Percentiles rank a stretch among this genome's conserved stretches.
phyloP scores from a whole-genome alignment of 2,329 filamentous ascomycete genomes.

The Beauveria australis region DNA sequence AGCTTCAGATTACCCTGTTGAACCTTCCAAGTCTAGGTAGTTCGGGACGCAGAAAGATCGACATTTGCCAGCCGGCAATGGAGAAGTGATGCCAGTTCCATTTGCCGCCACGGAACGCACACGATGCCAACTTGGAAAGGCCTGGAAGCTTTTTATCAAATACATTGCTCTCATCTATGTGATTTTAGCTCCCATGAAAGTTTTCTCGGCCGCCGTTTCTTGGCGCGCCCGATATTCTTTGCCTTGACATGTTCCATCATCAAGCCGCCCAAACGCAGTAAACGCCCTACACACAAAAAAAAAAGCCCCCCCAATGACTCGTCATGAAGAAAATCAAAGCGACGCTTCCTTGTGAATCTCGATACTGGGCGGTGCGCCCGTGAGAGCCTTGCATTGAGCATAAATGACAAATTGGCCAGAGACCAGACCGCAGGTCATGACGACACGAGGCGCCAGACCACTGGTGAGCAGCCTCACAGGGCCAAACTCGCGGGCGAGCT shows the following conservation, averaged over 20 bases:
- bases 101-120: too few species aligned
- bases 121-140: too few species aligned
- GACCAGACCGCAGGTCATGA: constrained; percentile 47
- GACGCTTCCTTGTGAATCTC: constrained; percentile 43
- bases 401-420: constrained; percentile 48
- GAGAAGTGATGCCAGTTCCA: too few species aligned
- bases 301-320: background rate
- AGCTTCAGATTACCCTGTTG: too few species aligned
- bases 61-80: too few species aligned
- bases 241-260: background rate
- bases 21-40: too few species aligned
- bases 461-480: constrained; percentile 38
- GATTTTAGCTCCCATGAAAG: background rate
- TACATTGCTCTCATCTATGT: background rate
- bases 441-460: constrained; percentile 40
- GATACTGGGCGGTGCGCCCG: constrained; percentile 41
- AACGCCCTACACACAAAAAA: background rate
- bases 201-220: background rate
- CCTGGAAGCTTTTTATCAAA: background rate
- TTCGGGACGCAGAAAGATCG: too few species aligned
- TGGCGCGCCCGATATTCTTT: background rate
- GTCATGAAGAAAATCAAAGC: background rate
- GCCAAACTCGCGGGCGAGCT: constrained; percentile 43
- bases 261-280: background rate
- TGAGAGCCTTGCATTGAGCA: constrained; percentile 44